These are phyloP conservation scores for Erysimum pusillum DNA, from an alignment of 441 rosid genomes.

Conservation along the genomic window DNA sequence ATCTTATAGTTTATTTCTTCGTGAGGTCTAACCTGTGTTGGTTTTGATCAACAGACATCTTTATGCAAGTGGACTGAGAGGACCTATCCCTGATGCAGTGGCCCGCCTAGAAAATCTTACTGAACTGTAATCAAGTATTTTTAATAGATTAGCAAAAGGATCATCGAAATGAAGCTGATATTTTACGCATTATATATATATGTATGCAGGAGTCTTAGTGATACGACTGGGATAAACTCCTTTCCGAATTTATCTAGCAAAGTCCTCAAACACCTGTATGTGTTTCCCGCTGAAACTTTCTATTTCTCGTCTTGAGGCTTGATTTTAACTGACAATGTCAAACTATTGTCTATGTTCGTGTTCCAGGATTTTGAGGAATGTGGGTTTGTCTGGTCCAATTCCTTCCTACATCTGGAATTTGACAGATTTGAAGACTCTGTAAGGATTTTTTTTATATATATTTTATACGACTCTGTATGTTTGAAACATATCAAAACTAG, in stretches of 20 bases:
- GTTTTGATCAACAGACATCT: conserved; percentile 30
- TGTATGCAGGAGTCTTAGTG: conserved; percentile 37
- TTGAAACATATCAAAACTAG: background rate
- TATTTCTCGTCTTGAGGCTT: background rate
- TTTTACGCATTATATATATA: background rate
- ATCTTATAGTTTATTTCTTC: background rate
- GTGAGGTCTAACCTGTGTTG: background rate
- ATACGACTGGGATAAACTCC: conserved; percentile 32
- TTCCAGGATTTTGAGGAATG: conserved; percentile 42
- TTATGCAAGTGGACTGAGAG: conserved; percentile 43
- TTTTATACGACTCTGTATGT: background rate
- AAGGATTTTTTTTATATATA: conserved; percentile 6
- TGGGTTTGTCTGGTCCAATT: conserved; percentile 32
- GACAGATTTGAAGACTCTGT: conserved; percentile 1
- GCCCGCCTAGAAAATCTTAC: conserved; percentile 20
- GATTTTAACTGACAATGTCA: background rate
- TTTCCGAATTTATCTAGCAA: conserved; percentile 38
- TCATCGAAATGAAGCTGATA: background rate
- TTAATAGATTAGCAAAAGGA: background rate
- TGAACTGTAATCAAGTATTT: conserved; percentile 1
- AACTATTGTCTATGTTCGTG: background rate
- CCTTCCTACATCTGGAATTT: conserved; percentile 39
- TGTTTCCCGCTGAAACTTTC: background rate
- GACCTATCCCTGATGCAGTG: conserved; percentile 44
- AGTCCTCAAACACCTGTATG: background rate